A percentile compares a stretch with the other conserved stretches of the same genome.
Conservation (phyloP, 1,284 basidiomycete genomes). For the Puccinia triticina region DNA sequence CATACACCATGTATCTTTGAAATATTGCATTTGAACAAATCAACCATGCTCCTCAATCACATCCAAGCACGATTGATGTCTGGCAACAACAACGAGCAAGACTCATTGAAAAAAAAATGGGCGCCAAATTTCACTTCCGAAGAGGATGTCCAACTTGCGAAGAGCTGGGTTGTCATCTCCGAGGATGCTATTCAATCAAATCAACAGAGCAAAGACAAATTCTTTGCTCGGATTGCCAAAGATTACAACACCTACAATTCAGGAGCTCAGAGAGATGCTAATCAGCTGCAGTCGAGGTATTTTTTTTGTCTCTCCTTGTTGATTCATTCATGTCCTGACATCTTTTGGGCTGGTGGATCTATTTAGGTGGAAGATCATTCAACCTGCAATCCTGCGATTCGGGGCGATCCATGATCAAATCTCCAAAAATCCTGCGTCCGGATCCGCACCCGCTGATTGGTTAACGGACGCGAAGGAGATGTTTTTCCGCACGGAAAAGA, state of each 20-base stretch:
- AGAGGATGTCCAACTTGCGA: slow-evolving; percentile 17
- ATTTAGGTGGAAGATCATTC: slow-evolving; percentile 13
- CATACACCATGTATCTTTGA: background rate
- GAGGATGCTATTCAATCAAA: background rate
- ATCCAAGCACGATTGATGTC: background rate
- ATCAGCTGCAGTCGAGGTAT: background rate
- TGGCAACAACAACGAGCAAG: background rate
- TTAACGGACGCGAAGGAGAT: background rate
- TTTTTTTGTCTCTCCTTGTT: background rate
- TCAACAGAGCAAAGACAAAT: too few species aligned
- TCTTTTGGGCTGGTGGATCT: background rate
- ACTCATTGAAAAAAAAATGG: background rate
- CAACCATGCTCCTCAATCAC: background rate
- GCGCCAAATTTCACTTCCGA: slow-evolving; percentile 15
- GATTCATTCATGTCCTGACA: background rate
- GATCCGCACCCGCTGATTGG: background rate
- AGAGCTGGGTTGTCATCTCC: slow-evolving; percentile 11
- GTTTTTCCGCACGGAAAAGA: background rate
- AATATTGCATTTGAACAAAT: background rate
- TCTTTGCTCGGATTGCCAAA: background rate
- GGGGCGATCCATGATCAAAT: background rate
- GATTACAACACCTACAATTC: slow-evolving; percentile 14
- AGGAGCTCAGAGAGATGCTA: background rate
- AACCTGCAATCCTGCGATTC: background rate
- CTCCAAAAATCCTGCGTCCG: background rate